Conservation (phyloP, 108 stramenopile genomes). For the Aurantiochytrium sp. region DNA sequence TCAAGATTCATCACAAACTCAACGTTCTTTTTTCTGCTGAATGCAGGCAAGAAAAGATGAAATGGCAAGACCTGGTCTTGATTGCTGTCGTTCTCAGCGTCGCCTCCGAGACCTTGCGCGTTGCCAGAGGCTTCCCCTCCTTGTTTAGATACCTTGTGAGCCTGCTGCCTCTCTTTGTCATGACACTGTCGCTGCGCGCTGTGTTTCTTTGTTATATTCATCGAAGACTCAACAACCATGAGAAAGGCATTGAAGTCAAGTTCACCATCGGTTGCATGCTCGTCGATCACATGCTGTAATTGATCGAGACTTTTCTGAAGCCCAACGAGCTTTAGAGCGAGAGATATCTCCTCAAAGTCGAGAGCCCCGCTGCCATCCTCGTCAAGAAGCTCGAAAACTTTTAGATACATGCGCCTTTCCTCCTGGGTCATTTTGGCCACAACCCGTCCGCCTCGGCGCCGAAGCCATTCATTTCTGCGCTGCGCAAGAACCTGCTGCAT, state of each 20-base stretch:
- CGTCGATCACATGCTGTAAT: background rate
- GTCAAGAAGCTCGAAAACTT: background rate
- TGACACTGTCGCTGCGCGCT: no score
- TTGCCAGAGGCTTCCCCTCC: no score
- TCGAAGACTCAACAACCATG: background rate
- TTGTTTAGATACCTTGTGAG: no score
- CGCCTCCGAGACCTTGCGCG: no score
- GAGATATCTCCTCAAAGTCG: background rate
- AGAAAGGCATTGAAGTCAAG: background rate
- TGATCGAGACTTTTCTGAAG: background rate
- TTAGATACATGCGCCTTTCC: background rate
- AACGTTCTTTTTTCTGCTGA: background rate
- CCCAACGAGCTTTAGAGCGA: background rate
- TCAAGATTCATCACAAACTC: background rate
- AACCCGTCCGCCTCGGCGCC: no score
- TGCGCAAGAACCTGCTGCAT: no score
- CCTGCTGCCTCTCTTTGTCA: no score
- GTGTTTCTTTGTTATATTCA: background rate
- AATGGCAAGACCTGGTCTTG: background rate
- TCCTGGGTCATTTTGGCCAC: background rate
- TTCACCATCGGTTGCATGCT: background rate
- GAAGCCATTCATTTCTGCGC: no score
- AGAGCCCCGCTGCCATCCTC: slow-evolving; percentile 11
- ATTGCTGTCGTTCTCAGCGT: no score
- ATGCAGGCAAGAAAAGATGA: background rate